Percentiles rank a stretch among this genome's conserved stretches.
phyloP scores from a whole-genome alignment of 495 filamentous ascomycete species.

The Aspergillus saccharolyticus region DNA sequence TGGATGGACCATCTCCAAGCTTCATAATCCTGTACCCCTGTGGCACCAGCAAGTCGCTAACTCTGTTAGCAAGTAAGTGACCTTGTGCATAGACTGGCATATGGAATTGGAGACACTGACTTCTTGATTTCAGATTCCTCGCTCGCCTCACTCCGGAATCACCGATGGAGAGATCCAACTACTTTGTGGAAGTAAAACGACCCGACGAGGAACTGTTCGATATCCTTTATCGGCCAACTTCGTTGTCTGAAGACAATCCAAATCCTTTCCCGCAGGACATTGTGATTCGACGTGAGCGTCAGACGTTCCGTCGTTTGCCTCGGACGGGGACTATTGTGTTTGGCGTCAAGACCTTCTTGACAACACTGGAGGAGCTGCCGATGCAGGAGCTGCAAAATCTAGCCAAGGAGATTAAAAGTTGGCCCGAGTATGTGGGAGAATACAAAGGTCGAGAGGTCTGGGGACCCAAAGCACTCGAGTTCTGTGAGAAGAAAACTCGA shows the following conservation, averaged over 20 bases:
- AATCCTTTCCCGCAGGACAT: slow-evolving; percentile 37
- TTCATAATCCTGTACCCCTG: slow-evolving; percentile 48
- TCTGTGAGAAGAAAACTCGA: slow-evolving; percentile 26
- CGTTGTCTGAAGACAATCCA: slow-evolving; percentile 31
- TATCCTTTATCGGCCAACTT: slow-evolving; percentile 33
- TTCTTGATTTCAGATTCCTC: slow-evolving; percentile 37
- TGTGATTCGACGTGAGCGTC: slow-evolving; percentile 49
- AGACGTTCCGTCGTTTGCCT: slow-evolving; percentile 50
- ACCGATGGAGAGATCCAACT: slow-evolving; percentile 51
- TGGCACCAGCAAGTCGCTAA: slow-evolving; percentile 51
- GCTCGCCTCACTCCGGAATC: slow-evolving; percentile 39
- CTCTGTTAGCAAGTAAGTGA: slow-evolving; percentile 48
- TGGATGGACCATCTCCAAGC: slow-evolving; percentile 47
- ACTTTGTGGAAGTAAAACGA: slow-evolving; percentile 47
- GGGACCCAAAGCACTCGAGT: slow-evolving; percentile 42
- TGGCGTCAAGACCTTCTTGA: slow-evolving; percentile 51
- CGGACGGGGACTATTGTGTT: slow-evolving; percentile 47
- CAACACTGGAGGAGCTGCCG: slow-evolving; percentile 41
- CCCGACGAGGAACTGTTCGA: slow-evolving; percentile 40
- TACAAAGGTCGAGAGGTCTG: slow-evolving; percentile 52
- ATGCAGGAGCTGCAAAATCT: slow-evolving; percentile 41
- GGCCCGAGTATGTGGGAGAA: slow-evolving; percentile 47
- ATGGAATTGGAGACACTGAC: slow-evolving; percentile 2
- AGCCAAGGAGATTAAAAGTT: slow-evolving; percentile 45
- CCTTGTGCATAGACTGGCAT: neutral